Base-by-base conservation (phyloP, 257 asterid genomes). In the Plectranthus barbatus region DNA sequence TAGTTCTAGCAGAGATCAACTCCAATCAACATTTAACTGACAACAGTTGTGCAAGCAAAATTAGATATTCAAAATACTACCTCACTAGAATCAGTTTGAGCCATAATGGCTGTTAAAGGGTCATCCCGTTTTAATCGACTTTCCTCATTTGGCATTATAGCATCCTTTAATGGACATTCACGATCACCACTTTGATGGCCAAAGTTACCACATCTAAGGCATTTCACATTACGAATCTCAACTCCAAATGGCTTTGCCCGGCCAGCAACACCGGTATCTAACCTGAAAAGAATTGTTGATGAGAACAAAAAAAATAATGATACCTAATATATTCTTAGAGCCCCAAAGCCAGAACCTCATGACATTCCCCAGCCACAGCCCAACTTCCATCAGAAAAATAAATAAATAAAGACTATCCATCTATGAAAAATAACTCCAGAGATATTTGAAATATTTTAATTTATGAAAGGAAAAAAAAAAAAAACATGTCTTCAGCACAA, bases 171-270 rank as follows among this genome's bases (percentile, higher is more conserved):
- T 11, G 99, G 99, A 62, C 99, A 93, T 72, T 93, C 99, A 67
- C 99, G 97, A 73, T 93, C 99, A 70, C 99, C 97, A 84, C 97
- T 93, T 74, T 93, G 99, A 70, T 93, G 99, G 51, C 99, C 99
- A 61, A 44, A 87, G 68, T 69, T 81, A 17, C 97, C 96, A 57
- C 97, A 93, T 79, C 99, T 78, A 29, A 93, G 86, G 66, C 99
- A 93, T 80, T 93, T 93, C 64, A 93, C 99, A 78, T 93, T 93
- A 40, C 97, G 96, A 62, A 93, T 90, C 85, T 93, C 97, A 62
- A 93, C 80, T 67, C 94, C 99, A 80, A 93, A 93, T 48, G 99
- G 99, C 62, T 85, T 93, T 54, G 82, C 82, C 77, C 99, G 83
- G 55, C 84, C 96, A 77, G 85, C 73, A 69, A 81, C 82, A 64